A percentile compares a stretch with the other conserved stretches of the same genome.
These are phyloP conservation scores for Cyberlindnera mycetangii DNA, from an alignment of 805 yeast genomes.

Conservation along the genomic window DNA sequence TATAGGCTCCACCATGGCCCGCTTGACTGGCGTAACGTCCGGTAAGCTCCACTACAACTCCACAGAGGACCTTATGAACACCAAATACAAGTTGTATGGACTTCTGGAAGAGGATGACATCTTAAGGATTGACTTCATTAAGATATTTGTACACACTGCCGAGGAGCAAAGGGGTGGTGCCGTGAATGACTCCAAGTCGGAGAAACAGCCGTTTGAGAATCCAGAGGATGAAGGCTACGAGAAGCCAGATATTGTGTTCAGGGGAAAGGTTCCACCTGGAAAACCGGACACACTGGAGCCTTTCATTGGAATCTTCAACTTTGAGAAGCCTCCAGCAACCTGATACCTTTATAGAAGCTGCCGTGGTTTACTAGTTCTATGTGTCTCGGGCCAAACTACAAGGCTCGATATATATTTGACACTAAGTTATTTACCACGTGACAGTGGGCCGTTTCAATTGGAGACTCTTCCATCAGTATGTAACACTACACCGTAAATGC, in stretches of 20 bases:
- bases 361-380: background rate
- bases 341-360: background rate
- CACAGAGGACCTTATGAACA: slow-evolving; percentile 42
- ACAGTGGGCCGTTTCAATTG: no score
- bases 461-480: background rate
- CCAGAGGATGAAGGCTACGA: slow-evolving; percentile 39
- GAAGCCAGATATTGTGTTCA: slow-evolving; percentile 45
- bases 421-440: no score
- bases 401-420: no score
- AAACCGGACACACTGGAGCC: slow-evolving; percentile 51
- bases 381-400: no score
- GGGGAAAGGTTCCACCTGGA: slow-evolving; percentile 52
- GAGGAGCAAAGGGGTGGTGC: slow-evolving; percentile 10
- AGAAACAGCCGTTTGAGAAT: slow-evolving; percentile 24
- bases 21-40: slow-evolving; percentile 48
- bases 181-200: slow-evolving; percentile 8
- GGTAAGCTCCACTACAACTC: slow-evolving; percentile 50
- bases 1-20: slow-evolving; percentile 54
- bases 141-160: slow-evolving; percentile 33
- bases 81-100: slow-evolving; percentile 48
- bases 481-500: background rate
- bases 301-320: slow-evolving; percentile 52
- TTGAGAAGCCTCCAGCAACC: slow-evolving; percentile 34
- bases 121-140: slow-evolving; percentile 50
- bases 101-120: slow-evolving; percentile 44